Base-by-base conservation (phyloP, 805 yeast species). In the Zygotorulaspora chibaensis region DNA sequence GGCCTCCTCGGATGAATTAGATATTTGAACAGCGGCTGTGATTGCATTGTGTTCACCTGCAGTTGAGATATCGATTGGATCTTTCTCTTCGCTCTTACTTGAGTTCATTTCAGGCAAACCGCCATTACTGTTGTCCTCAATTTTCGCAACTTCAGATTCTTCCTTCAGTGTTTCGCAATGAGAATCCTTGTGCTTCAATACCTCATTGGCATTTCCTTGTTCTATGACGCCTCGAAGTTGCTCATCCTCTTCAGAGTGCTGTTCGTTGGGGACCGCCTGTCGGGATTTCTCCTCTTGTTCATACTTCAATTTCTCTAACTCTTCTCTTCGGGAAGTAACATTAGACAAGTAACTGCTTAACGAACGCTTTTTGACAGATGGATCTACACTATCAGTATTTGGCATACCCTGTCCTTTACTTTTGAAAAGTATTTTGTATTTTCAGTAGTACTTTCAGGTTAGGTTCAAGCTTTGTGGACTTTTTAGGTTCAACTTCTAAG, bases 301-400 rank as follows among this genome's bases (percentile, higher is more conserved):
- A 18, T 35, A 35, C 39, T 45, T 48, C 18, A 55, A 44, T 46
- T 54, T 56, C 38, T 55, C 64, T 30, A 58, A 45, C 43, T 63
- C 62, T 43, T 61, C 64, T 29, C 59, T 53, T 52, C 67, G 52
- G 8, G 54, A 45, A 23, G 36, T 53, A 3, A 62, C 62, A 38
- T 61, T 62, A 26, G 66, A 62, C 16, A 65, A 47, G 44, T 65
- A 65, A 35, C 63, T 63, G 31, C 68, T 59, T 36, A 65, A 40
- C 1, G 68, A 62, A 41, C 67, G 55, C 33, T 52, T 61, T 50
- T 62, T 63, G 3, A 56, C 54, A 13, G 55, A 40, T n/a, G 44
- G n/a, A 45, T 40, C 44, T 9, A 17, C 38, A 20, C 25, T 13
- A 12, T 46, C 51, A 34, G 42, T 29, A 10, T 7, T 33, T 13